phyloP scores from a whole-genome alignment of 1,284 basidiomycete genomes.

The Thelephora terrestris region DNA sequence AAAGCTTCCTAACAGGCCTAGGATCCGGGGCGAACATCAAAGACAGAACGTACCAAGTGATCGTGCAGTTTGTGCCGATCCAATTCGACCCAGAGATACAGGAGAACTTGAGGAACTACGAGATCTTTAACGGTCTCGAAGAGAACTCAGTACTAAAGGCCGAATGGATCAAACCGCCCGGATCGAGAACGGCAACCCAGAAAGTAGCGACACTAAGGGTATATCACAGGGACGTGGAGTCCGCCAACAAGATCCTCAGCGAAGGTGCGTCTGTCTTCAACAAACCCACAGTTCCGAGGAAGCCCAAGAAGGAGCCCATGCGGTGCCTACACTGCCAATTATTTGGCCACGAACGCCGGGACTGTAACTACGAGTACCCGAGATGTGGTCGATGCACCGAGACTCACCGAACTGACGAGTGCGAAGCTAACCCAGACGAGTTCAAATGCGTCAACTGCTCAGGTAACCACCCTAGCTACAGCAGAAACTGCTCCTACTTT shows the following conservation, averaged over 20 bases:
- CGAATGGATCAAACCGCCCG: conserved; percentile 12
- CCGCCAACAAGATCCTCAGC: conserved; percentile 8
- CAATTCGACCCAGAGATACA: conserved; percentile 3
- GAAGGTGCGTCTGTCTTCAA: conserved; percentile 6
- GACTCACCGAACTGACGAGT: conserved; percentile 11
- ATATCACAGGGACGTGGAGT: neutral
- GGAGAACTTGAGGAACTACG: neutral
- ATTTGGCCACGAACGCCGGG: conserved; percentile 17
- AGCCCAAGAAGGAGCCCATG: conserved; percentile 5
- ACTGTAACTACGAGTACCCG: conserved; percentile 12
- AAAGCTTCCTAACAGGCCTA: neutral
- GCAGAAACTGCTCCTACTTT: conserved; percentile 8
- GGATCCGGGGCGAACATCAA: conserved; percentile 2
- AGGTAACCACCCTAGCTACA: conserved; percentile 9
- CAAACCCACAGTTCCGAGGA: neutral
- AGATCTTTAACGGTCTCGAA: conserved; percentile 2
- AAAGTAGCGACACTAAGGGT: conserved; percentile 4
- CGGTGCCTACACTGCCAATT: conserved; percentile 22
- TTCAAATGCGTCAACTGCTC: conserved; percentile 10
- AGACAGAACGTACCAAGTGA: neutral
- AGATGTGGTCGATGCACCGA: conserved; percentile 17
- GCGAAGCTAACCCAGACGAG: neutral
- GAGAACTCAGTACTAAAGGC: conserved; percentile 2
- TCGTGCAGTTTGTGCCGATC: conserved; percentile 11
- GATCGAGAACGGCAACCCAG: conserved; percentile 2